Evolutionary conservation across 768 basidiomycete genomes (phyloP).

Genomic region (Polyporus arcularius): DNA sequence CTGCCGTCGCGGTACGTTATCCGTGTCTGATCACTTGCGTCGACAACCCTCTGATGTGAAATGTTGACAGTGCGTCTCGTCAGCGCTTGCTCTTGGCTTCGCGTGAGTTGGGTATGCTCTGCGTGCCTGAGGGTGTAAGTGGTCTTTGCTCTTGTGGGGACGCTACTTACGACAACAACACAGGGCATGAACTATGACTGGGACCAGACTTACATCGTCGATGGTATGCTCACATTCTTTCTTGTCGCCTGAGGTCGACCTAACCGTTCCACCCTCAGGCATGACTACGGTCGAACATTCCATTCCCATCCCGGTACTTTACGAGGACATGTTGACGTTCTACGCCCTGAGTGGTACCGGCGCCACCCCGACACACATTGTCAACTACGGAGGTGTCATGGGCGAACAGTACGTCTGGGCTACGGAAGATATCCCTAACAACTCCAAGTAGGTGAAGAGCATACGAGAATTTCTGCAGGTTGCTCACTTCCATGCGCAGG

Average conservation of each 20-base stretch:
- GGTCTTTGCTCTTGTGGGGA: background rate
- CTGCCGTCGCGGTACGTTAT: conserved; percentile 57
- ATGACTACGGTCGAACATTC: conserved; percentile 80
- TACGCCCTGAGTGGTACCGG: conserved; percentile 71
- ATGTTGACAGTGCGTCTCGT: conserved; percentile 53
- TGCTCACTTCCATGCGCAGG: conserved; percentile 35
- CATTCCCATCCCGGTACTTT: conserved; percentile 62
- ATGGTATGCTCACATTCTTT: conserved; percentile 43
- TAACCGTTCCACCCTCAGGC: conserved; percentile 38
- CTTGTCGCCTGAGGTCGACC: background rate
- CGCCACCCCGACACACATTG: conserved; percentile 72
- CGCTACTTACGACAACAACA: background rate
- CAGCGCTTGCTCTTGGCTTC: conserved; percentile 66
- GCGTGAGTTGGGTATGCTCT: conserved; percentile 64
- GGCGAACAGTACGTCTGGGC: conserved; percentile 75
- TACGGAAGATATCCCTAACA: conserved; percentile 60
- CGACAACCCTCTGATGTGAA: background rate
- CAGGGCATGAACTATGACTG: conserved; percentile 78
- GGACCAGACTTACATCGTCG: conserved; percentile 79
- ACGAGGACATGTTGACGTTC: conserved; percentile 65
- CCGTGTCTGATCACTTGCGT: background rate
- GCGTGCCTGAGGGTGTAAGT: conserved; percentile 68
- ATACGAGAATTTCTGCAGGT: background rate
- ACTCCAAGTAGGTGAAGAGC: conserved; percentile 56
- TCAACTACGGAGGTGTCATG: conserved; percentile 72